These are phyloP conservation scores for Colletotrichum sp. DNA, from an alignment of 2,329 filamentous ascomycete species.

Conservation along the genomic window DNA sequence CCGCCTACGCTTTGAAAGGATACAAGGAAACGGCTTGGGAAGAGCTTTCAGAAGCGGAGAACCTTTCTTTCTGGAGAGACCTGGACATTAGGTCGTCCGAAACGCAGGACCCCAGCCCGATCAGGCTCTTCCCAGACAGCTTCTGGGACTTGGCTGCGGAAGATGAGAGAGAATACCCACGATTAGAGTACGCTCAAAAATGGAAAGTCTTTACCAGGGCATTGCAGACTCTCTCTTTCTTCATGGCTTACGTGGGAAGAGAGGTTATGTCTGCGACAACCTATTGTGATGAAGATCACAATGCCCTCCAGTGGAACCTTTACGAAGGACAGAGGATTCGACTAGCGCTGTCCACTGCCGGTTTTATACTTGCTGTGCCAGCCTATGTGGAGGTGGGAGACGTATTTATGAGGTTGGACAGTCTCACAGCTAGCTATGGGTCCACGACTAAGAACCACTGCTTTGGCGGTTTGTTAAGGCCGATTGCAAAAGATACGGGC, in stretches of 20 bases:
- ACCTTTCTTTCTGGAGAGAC: background rate
- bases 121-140: background rate
- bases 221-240: background rate
- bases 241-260: background rate
- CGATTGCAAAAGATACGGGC: background rate
- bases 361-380: background rate
- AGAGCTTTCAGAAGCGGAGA: background rate
- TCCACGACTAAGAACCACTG: no score
- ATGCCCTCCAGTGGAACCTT: fast-evolving
- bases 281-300: background rate
- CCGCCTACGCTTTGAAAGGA: no score
- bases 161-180: background rate
- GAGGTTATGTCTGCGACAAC: fast-evolving
- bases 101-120: fast-evolving
- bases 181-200: no score
- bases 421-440: no score
- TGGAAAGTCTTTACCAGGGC: fast-evolving
- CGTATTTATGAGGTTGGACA: background rate
- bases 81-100: background rate
- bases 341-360: background rate
- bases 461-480: background rate
- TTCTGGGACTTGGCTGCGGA: background rate
- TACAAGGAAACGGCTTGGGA: no score
- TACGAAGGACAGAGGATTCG: background rate
- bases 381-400: background rate